A percentile compares a stretch with the other conserved stretches of the same genome.
Conservation (phyloP, 495 filamentous ascomycete species). For the Trichoderma reesei region DNA sequence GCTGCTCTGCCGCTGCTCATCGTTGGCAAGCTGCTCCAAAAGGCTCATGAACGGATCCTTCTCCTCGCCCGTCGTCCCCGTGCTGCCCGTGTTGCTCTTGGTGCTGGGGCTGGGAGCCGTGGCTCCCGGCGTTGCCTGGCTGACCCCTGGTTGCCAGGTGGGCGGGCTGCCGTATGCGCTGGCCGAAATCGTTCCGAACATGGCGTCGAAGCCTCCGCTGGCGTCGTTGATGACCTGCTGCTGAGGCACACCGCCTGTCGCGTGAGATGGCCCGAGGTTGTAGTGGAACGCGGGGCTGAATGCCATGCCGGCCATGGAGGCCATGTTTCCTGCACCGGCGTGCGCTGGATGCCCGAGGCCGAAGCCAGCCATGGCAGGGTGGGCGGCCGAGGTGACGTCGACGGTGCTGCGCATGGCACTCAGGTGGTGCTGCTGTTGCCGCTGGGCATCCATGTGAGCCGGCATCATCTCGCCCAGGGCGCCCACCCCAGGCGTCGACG, state of each 20-base stretch:
- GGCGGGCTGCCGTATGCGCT: constrained; percentile 37
- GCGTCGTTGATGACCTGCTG: constrained; percentile 17
- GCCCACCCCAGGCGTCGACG: constrained; percentile 21
- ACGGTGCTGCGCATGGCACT: constrained; percentile 18
- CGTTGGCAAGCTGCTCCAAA: constrained; percentile 71
- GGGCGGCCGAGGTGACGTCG: constrained; percentile 14
- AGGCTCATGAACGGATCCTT: constrained; percentile 73
- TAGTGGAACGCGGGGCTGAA: constrained; percentile 25
- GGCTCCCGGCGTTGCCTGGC: constrained; percentile 15
- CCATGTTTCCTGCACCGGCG: neutral
- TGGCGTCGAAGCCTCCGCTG: constrained; percentile 39
- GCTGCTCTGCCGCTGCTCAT: constrained; percentile 47
- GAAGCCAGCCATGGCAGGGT: constrained; percentile 18
- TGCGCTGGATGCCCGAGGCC: constrained; percentile 7
- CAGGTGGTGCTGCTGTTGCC: constrained; percentile 10
- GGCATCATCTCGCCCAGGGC: constrained; percentile 15
- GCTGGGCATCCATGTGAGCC: neutral
- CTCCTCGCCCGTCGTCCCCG: constrained; percentile 37
- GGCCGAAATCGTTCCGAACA: constrained; percentile 42
- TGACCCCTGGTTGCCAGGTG: constrained; percentile 32
- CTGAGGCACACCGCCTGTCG: constrained; percentile 14
- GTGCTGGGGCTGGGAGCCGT: constrained; percentile 28
- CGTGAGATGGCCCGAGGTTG: constrained; percentile 11
- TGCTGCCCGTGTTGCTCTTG: constrained; percentile 31
- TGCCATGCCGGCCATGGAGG: constrained; percentile 9